A percentile compares a stretch with the other conserved stretches of the same genome.
Evolutionary conservation across 2,329 filamentous ascomycete species (phyloP).

Genomic region (Colletotrichum chrysophilum): DNA sequence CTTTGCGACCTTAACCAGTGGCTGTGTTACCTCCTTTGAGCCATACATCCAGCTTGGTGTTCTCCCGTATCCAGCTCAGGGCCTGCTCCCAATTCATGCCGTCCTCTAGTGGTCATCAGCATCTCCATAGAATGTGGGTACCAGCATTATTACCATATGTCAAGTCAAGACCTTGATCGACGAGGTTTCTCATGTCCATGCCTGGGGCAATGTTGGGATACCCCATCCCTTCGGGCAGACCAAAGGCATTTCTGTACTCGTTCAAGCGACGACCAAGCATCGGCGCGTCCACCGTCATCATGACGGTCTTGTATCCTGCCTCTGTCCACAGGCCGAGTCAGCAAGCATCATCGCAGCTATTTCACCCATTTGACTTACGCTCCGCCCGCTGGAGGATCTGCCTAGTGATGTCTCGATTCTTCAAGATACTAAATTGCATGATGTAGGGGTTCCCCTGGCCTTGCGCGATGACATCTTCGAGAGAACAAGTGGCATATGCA

Average conservation of each 20-base stretch:
- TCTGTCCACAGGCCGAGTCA: background rate
- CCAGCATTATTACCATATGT: background rate
- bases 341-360: accelerated
- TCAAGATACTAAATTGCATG: background rate
- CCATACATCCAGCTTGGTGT: background rate
- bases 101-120: background rate
- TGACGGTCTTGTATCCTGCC: background rate
- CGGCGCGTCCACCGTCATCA: background rate
- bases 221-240: background rate
- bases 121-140: background rate
- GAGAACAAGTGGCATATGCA: background rate
- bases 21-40: background rate
- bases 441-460: background rate
- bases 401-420: background rate
- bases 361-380: background rate
- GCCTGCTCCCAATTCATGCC: background rate
- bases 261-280: background rate
- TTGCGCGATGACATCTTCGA: background rate
- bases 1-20: background rate
- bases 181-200: background rate
- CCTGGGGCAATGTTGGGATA: background rate
- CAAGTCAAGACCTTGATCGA: background rate
- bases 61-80: background rate
- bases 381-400: background rate
- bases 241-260: background rate